Conservation (phyloP, 352 stramenopile species). For the Halophytophthora polymorphica region DNA sequence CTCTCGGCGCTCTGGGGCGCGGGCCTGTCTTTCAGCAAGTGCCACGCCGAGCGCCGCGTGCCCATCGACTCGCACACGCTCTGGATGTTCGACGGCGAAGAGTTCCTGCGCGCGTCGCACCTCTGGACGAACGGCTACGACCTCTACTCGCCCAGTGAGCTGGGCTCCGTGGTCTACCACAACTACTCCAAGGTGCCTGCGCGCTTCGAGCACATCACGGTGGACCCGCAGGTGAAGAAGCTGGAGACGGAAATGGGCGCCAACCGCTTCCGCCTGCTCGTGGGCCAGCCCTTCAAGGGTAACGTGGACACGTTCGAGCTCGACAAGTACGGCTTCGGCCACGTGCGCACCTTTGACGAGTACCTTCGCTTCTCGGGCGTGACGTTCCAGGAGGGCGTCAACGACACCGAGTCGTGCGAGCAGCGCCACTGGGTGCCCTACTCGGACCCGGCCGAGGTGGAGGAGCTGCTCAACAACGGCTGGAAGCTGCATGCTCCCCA, state of each 20-base stretch:
- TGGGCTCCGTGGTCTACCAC: conserved; percentile 68
- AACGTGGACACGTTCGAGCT: conserved; percentile 58
- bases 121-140: conserved; percentile 71
- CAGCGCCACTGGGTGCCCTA: conserved; percentile 77
- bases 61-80: conserved; percentile 76
- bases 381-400: conserved; percentile 41
- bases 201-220: conserved; percentile 53
- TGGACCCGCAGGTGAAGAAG: conserved; percentile 38
- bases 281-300: conserved; percentile 58
- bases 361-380: conserved; percentile 65
- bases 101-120: conserved; percentile 60
- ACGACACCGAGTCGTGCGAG: conserved; percentile 56
- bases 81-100: conserved; percentile 76
- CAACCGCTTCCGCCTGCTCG: conserved; percentile 57
- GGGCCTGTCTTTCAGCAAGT: conserved; percentile 83
- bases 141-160: conserved; percentile 58
- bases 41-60: conserved; percentile 72
- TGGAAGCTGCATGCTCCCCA: conserved; percentile 40
- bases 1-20: conserved; percentile 72
- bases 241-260: conserved; percentile 48
- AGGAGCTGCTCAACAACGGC: conserved; percentile 40
- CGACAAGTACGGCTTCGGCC: conserved; percentile 55
- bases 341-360: conserved; percentile 47
- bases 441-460: conserved; percentile 44
- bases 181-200: conserved; percentile 73